Evolutionary conservation across 768 basidiomycete species (phyloP).

Genomic region (Hypholoma fasciculare): DNA sequence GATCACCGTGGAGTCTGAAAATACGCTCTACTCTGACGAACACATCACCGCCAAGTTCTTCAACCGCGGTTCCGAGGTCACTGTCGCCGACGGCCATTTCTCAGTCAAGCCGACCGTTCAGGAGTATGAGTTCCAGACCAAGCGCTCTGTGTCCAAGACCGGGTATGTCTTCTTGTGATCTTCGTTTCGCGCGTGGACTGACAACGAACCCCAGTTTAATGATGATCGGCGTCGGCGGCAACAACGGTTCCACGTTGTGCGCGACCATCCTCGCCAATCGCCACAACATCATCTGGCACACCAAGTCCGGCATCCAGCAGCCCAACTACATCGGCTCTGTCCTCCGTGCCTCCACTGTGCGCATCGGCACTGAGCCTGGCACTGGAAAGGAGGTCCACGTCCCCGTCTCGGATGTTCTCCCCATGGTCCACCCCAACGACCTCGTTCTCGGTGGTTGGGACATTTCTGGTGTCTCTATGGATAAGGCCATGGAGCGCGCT

Average conservation of each 20-base stretch:
- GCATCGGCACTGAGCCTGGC: constrained; percentile 78
- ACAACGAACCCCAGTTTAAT: constrained; percentile 62
- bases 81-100: constrained; percentile 72
- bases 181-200: constrained; percentile 13
- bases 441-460: constrained; percentile 99
- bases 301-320: constrained; percentile 87
- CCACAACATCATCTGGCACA: constrained; percentile 93
- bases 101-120: constrained; percentile 77
- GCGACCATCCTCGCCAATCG: constrained; percentile 96
- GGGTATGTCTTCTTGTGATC: constrained; percentile 59
- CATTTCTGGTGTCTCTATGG: constrained; percentile 82
- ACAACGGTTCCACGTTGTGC: constrained; percentile 93
- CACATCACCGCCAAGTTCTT: constrained; percentile 81
- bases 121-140: constrained; percentile 90
- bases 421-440: constrained; percentile 98
- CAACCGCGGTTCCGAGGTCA: constrained; percentile 77
- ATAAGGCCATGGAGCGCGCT: constrained; percentile 92
- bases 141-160: constrained; percentile 82
- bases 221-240: constrained; percentile 97
- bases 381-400: constrained; percentile 90
- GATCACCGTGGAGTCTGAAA: constrained; percentile 80
- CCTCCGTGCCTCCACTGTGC: constrained; percentile 93
- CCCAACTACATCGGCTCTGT: constrained; percentile 99
- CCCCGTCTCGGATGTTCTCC: constrained; percentile 89
- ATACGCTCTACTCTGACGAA: constrained; percentile 79